Percentiles rank a stretch among this genome's conserved stretches.
phyloP scores from a whole-genome alignment of 2,329 filamentous ascomycete genomes.

The Penicillium sumatraense region DNA sequence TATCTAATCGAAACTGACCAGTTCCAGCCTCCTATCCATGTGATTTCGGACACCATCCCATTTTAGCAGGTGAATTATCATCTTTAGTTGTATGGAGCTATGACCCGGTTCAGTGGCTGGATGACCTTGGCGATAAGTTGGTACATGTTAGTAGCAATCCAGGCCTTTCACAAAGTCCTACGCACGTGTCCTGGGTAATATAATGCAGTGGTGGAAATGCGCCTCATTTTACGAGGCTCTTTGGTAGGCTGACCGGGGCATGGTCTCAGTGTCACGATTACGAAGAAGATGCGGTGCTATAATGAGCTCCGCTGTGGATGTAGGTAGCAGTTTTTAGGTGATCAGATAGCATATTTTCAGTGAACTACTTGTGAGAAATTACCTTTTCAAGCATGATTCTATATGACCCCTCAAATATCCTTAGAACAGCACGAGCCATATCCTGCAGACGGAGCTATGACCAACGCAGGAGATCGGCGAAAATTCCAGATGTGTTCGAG shows the following conservation, averaged over 20 bases:
- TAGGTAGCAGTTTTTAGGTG: constrained; percentile 2
- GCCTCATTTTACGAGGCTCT: not conserved
- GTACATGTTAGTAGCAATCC: constrained; percentile 5
- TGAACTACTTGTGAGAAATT: not conserved
- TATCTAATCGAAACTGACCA: too few relatives aligned
- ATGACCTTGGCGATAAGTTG: constrained; percentile 13
- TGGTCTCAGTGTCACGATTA: not conserved
- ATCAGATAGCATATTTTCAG: not conserved
- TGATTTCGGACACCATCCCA: too few relatives aligned
- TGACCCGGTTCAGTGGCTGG: constrained; percentile 11
- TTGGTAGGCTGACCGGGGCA: constrained; percentile 11
- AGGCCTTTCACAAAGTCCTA: constrained; percentile 3
- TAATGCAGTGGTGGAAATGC: constrained; percentile 11
- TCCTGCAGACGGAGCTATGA: constrained; percentile 18
- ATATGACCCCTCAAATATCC: not conserved
- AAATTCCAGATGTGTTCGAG: constrained; percentile 19
- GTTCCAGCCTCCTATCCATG: too few relatives aligned
- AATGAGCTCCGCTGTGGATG: constrained; percentile 3
- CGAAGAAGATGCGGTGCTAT: constrained; percentile 1
- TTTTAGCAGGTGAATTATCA: too few relatives aligned
- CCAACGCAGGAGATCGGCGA: constrained; percentile 17
- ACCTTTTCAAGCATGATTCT: not conserved
- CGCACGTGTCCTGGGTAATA: constrained; percentile 14
- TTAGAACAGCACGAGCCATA: not conserved
- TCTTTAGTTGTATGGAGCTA: too few relatives aligned